Conservation (phyloP, 1,139 yeast species). For the Lodderomyces parapsilosis region DNA sequence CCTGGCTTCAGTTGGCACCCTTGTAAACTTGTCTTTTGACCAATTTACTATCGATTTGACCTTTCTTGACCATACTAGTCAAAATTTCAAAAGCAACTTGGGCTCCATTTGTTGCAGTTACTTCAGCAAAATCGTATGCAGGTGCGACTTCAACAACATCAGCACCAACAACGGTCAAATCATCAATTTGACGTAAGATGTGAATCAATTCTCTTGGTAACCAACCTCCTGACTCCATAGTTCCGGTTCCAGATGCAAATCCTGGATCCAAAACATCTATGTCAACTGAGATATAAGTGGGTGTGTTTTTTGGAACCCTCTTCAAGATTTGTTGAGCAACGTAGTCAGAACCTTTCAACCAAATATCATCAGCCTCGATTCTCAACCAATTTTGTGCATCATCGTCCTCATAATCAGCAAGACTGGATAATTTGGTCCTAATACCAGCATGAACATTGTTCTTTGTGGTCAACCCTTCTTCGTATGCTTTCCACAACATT, state of each 20-base stretch:
- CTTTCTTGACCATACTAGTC: slow-evolving; percentile 72
- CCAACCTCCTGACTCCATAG: slow-evolving; percentile 83
- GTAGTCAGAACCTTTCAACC: slow-evolving; percentile 56
- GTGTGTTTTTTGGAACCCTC: slow-evolving; percentile 52
- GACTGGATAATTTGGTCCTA: slow-evolving; percentile 65
- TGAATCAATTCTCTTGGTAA: slow-evolving; percentile 71
- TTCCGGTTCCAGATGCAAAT: slow-evolving; percentile 80
- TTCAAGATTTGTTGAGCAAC: slow-evolving; percentile 51
- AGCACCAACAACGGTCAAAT: slow-evolving; percentile 67
- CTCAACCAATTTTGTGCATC: slow-evolving; percentile 61
- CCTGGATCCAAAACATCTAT: slow-evolving; percentile 83
- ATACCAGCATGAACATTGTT: slow-evolving; percentile 71
- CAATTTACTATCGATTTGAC: slow-evolving; percentile 21
- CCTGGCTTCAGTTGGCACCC: not conserved
- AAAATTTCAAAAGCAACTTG: slow-evolving; percentile 70
- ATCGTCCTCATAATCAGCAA: slow-evolving; percentile 64
- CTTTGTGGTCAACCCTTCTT: slow-evolving; percentile 60
- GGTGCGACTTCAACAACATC: slow-evolving; percentile 81
- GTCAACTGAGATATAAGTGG: slow-evolving; percentile 73
- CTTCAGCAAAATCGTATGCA: slow-evolving; percentile 68
- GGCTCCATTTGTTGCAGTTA: slow-evolving; percentile 75
- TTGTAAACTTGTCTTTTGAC: slow-evolving; percentile 2
- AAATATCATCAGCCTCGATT: slow-evolving; percentile 68
- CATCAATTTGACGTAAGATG: slow-evolving; percentile 57
- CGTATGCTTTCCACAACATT: slow-evolving; percentile 74